phyloP scores from a whole-genome alignment of 495 filamentous ascomycete genomes.

The Paragyromitra xinjiangensis region DNA sequence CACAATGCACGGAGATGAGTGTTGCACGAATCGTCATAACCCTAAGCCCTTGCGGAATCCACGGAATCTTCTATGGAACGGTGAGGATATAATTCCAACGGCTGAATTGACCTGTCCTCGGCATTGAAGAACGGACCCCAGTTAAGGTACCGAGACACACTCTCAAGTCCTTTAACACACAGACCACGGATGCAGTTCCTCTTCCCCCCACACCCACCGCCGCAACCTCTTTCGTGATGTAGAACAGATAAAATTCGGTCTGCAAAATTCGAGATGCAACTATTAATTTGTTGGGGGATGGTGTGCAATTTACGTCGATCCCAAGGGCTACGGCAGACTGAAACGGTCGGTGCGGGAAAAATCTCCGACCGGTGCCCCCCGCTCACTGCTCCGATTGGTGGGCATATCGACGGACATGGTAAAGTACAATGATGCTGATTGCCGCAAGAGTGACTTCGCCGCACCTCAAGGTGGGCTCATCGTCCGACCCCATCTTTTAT shows the following conservation, averaged over 20 bases:
- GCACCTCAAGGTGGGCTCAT: constrained; percentile 29
- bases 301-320: constrained; percentile 35
- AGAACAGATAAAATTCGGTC: constrained; percentile 1
- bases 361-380: constrained; percentile 51
- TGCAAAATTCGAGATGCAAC: constrained; percentile 6
- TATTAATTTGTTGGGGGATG: not conserved
- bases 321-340: constrained; percentile 18
- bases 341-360: constrained; percentile 54
- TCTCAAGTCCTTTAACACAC: not conserved
- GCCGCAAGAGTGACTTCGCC: constrained; percentile 40
- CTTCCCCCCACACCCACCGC: not conserved
- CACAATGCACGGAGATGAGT: constrained; percentile 25
- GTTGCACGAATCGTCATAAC: constrained; percentile 32
- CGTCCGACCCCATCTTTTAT: constrained; percentile 24
- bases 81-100: not conserved
- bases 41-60: constrained; percentile 32
- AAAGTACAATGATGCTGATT: constrained; percentile 40
- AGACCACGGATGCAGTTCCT: not conserved
- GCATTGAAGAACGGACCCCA: not conserved
- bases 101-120: constrained; percentile 2
- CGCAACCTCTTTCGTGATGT: not conserved
- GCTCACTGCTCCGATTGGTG: constrained; percentile 50
- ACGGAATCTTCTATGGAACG: constrained; percentile 19
- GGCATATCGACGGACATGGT: constrained; percentile 31
- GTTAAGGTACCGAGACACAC: constrained; percentile 2